phyloP scores from a whole-genome alignment of 352 stramenopile species.

The Phytophthora capsici region DNA sequence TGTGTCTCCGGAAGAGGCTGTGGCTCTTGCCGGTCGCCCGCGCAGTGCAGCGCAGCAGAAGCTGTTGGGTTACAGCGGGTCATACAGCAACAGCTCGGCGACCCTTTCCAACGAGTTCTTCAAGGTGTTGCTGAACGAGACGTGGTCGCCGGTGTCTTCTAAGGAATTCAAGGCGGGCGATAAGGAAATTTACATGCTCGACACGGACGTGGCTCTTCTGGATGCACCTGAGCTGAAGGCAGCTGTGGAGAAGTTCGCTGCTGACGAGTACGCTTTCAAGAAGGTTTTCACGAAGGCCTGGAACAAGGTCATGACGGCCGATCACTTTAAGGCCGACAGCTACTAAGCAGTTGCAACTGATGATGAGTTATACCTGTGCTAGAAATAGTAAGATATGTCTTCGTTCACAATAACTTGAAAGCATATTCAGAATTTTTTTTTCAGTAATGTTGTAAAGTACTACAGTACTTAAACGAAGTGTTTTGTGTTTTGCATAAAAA shows the following conservation, averaged over 20 bases:
- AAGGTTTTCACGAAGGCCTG: constrained; percentile 28
- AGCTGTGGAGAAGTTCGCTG: constrained; percentile 23
- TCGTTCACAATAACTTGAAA: no score
- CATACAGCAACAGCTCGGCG: constrained; percentile 78
- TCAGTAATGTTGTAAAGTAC: no score
- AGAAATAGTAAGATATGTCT: no score
- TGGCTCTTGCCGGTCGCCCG: constrained; percentile 92
- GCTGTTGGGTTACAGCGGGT: constrained; percentile 77
- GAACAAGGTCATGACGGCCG: constrained; percentile 33
- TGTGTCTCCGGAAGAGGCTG: constrained; percentile 92
- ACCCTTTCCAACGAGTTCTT: constrained; percentile 82
- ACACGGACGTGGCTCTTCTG: constrained; percentile 34
- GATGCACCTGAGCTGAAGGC: constrained; percentile 33
- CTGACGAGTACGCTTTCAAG: constrained; percentile 27
- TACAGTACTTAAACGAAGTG: no score
- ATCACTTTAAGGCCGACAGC: constrained; percentile 30
- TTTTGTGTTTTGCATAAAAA: no score
- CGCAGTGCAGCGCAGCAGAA: constrained; percentile 91
- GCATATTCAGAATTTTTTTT: no score
- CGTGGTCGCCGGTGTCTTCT: constrained; percentile 24
- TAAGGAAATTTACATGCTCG: constrained; percentile 38
- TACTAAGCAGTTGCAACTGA: constrained; percentile 16
- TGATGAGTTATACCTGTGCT: no score
- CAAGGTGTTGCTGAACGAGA: constrained; percentile 36
- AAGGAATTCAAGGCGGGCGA: constrained; percentile 31